phyloP scores from a whole-genome alignment of 805 yeast genomes.

The Saccharomycopsis malanga region DNA sequence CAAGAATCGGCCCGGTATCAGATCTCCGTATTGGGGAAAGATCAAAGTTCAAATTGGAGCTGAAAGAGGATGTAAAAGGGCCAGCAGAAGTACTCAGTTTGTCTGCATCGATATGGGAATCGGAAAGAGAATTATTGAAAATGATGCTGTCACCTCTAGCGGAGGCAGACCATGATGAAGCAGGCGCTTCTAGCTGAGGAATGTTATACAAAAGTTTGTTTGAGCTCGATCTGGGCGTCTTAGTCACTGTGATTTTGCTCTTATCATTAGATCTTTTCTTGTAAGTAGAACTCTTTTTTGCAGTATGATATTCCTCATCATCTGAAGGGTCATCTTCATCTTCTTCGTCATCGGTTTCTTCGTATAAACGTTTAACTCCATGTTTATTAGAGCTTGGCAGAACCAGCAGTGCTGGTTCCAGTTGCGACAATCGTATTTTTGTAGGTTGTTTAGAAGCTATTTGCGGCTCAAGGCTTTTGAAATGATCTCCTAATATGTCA shows the following conservation, averaged over 20 bases:
- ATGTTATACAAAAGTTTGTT: conserved; percentile 25
- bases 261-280: conserved; percentile 21
- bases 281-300: conserved; percentile 14
- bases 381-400: too few relatives aligned
- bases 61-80: conserved; percentile 58
- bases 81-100: conserved; percentile 12
- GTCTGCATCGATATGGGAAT: background rate
- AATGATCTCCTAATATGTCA: background rate
- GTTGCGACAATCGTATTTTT: conserved; percentile 2
- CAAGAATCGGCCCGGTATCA: conserved; percentile 52
- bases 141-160: conserved; percentile 34
- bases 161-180: conserved; percentile 36
- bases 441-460: conserved; percentile 11
- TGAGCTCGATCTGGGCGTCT: conserved; percentile 16
- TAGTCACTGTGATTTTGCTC: background rate
- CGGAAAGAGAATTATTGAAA: conserved; percentile 23
- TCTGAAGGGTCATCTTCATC: conserved; percentile 19
- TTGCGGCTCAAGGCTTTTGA: background rate
- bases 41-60: conserved; percentile 58
- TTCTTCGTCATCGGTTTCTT: conserved; percentile 13
- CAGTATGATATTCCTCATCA: conserved; percentile 15
- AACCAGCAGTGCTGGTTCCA: background rate
- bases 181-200: conserved; percentile 35
- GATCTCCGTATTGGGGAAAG: conserved; percentile 50
- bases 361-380: conserved; percentile 14